Percentiles rank a stretch among this genome's conserved stretches.
These are phyloP conservation scores for Phoenix roebelenii DNA, from an alignment of 176 grass and related monocot species.

Conservation along the genomic window DNA sequence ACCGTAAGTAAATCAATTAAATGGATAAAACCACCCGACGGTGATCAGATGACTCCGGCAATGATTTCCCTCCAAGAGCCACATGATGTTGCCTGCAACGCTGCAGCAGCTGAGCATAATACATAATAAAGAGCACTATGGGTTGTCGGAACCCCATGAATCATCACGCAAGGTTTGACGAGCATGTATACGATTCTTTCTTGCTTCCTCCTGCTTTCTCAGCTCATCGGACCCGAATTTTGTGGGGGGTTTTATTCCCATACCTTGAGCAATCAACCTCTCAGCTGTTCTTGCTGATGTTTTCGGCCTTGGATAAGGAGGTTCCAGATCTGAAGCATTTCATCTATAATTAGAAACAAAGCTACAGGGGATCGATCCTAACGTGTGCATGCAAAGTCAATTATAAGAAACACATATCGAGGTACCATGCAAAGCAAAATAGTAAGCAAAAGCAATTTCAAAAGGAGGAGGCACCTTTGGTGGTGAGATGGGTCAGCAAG, in stretches of 20 bases:
- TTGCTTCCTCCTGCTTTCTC: constrained; percentile 70
- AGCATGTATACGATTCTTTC: constrained; percentile 48
- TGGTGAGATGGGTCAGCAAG: constrained; percentile 47
- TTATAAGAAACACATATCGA: background rate
- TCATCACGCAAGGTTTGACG: constrained; percentile 57
- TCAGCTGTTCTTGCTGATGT: constrained; percentile 68
- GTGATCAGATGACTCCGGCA: too few species aligned
- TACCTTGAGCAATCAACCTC: constrained; percentile 72
- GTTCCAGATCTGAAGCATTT: constrained; percentile 60
- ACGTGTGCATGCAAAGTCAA: background rate
- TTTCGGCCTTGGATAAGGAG: constrained; percentile 64
- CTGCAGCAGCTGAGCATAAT: too few species aligned
- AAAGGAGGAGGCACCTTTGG: constrained; percentile 33
- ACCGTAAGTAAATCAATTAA: too few species aligned
- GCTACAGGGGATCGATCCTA: background rate
- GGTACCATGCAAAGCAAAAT: background rate
- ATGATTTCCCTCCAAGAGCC: too few species aligned
- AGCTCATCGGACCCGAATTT: constrained; percentile 31
- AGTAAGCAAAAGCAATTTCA: too few species aligned
- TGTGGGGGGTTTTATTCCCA: constrained; percentile 56
- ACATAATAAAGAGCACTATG: background rate
- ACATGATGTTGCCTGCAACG: too few species aligned
- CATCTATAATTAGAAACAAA: background rate
- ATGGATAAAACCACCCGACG: too few species aligned
- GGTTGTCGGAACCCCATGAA: constrained; percentile 63